phyloP scores from a whole-genome alignment of 169 alveolate species.

The Eimeria falciformis region DNA sequence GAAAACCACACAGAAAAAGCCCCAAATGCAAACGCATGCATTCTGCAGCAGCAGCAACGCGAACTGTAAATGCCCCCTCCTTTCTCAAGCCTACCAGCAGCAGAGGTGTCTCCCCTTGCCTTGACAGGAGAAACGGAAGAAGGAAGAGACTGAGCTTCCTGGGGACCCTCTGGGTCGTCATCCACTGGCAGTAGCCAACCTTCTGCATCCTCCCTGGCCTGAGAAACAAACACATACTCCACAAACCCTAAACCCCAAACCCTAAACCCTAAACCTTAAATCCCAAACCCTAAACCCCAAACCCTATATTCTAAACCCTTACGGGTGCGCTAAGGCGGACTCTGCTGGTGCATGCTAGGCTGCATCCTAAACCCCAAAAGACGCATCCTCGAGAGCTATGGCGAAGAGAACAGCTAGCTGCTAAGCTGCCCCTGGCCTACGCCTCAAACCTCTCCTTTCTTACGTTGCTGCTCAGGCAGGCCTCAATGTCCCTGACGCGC shows the following conservation, averaged over 20 bases:
- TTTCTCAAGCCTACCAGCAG: no score
- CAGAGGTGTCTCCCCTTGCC: no score
- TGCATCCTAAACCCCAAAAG: no score
- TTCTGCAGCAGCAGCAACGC: background rate
- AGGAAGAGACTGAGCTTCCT: background rate
- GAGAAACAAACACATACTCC: background rate
- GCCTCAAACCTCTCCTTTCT: background rate
- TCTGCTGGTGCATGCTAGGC: no score
- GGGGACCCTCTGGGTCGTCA: background rate
- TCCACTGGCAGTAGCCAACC: slow-evolving; percentile 37
- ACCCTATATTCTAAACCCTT: background rate
- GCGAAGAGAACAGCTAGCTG: no score
- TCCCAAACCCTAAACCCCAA: slow-evolving; percentile 18
- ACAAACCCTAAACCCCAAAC: background rate
- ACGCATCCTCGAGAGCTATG: no score
- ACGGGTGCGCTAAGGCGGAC: no score
- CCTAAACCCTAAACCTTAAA: slow-evolving; percentile 46
- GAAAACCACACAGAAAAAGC: no score
- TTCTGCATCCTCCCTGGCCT: slow-evolving; percentile 49
- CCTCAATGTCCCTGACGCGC: slow-evolving; percentile 84
- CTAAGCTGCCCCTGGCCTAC: background rate
- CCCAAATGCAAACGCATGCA: background rate
- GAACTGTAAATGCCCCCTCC: no score
- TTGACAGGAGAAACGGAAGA: no score
- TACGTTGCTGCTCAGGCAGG: slow-evolving; percentile 63